Evolutionary conservation across 306 rosid genomes (phyloP), one percentile per base, ranked within the genome.

Genomic region (Sindora glabra): DNA sequence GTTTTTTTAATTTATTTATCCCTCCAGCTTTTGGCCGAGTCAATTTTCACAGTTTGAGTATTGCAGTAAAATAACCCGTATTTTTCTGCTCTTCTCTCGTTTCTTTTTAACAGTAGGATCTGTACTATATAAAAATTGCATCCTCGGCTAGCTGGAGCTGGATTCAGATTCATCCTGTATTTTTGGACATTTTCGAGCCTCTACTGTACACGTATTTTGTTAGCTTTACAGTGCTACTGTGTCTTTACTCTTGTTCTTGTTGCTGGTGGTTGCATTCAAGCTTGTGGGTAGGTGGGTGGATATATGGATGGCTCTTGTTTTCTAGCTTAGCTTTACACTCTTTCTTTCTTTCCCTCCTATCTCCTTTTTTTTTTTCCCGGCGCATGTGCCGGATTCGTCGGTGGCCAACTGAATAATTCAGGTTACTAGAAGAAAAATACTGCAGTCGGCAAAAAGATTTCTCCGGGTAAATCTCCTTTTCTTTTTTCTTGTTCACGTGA

Each of bases 361-460:
- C 64, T n/a, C n/a, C n/a, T n/a, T n/a, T n/a, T n/a, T n/a, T n/a
- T 65, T 40, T 65, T 54, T 19, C 67, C 70, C 89, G 69, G 58
- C 72, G 73, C 79, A 74, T 90, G 67, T 76, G 77, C 73, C 86
- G 72, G 78, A 74, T 76, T 65, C 67, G 23, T 69, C 74, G 90
- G 80, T 74, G 56, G 57, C 78, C 68, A n/a, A 30, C 68, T 82
- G 74, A 76, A 32, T 76, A 65, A 71, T 75, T 79, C 79, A 77
- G 36, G n/a, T n/a, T n/a, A n/a, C 25, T 52, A 45, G 51, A 30
- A 5, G n/a, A 66, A 65, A 5, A 25, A 63, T 49, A 19, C 50
- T 56, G 8, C 25, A 19, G 15, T 36, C 9, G 29, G 30, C 0
- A 23, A 57, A 36, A 42, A 45, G 56, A 42, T 39, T 59, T 65